A percentile compares a stretch with the other conserved stretches of the same genome.
Conservation (phyloP, 345 rosid genomes). For the Barbarea vulgaris region DNA sequence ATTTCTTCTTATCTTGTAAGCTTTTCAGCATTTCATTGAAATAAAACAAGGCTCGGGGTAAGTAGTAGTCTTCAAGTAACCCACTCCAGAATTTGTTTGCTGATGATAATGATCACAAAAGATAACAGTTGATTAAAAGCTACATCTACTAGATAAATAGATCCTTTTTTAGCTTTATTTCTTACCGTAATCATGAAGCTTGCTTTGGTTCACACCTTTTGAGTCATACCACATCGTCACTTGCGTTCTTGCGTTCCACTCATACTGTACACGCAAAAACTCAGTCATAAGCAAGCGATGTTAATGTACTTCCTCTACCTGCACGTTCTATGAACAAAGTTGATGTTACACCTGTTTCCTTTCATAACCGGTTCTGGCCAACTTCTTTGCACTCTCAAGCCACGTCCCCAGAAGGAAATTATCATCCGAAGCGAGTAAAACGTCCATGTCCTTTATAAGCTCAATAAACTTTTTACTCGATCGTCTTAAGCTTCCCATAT, state of each 20-base stretch:
- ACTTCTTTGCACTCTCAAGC: conserved; percentile 80
- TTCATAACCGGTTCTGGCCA: conserved; percentile 63
- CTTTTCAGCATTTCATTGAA: conserved; percentile 54
- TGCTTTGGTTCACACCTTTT: conserved; percentile 66
- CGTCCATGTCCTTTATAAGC: conserved; percentile 73
- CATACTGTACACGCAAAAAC: conserved; percentile 53
- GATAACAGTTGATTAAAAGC: background rate
- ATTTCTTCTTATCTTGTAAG: conserved; percentile 51
- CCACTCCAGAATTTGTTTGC: conserved; percentile 97
- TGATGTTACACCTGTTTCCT: conserved; percentile 58
- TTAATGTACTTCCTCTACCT: background rate
- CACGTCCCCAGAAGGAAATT: conserved; percentile 87
- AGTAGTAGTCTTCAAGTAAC: conserved; percentile 66
- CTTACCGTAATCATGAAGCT: conserved; percentile 91
- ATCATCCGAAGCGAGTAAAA: conserved; percentile 79
- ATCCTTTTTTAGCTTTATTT: background rate
- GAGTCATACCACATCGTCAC: conserved; percentile 98
- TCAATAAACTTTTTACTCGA: conserved; percentile 59
- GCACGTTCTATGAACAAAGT: background rate
- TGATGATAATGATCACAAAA: conserved; percentile 31
- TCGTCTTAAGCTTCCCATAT: conserved; percentile 49
- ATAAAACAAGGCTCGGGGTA: conserved; percentile 65
- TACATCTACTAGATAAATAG: background rate
- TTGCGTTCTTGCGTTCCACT: conserved; percentile 93
- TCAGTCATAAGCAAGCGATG: conserved; percentile 24